Evolutionary conservation across 208 protist species (phyloP).

Genomic region (Trypanosoma brucei): DNA sequence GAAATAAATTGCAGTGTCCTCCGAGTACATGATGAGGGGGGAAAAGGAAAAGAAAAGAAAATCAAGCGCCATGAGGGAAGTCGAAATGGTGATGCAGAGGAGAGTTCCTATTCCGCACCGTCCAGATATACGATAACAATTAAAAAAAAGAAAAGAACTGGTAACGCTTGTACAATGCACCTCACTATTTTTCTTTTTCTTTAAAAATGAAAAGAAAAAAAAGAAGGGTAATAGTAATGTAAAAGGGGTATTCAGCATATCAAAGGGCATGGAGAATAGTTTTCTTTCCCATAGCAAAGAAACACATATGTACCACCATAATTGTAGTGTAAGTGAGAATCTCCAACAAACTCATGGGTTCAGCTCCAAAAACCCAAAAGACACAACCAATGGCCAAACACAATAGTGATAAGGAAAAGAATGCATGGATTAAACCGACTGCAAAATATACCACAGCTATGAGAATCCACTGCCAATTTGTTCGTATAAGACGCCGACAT

Average conservation of each 20-base stretch:
- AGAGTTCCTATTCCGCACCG: no score
- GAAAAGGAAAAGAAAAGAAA: no score
- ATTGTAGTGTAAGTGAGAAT: slow-evolving; percentile 50
- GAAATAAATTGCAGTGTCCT: no score
- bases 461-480: slow-evolving; percentile 52
- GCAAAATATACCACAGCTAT: slow-evolving; percentile 49
- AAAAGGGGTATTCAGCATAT: not conserved
- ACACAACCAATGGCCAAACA: slow-evolving; percentile 65
- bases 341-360: slow-evolving; percentile 33
- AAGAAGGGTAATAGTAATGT: no score
- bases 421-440: slow-evolving; percentile 64
- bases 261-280: slow-evolving; percentile 69
- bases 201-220: no score
- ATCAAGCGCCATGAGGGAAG: no score
- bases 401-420: slow-evolving; percentile 52
- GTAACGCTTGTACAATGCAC: no score
- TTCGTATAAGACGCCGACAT: slow-evolving; percentile 47
- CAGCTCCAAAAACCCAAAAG: slow-evolving; percentile 51
- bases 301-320: slow-evolving; percentile 62
- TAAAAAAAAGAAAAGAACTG: no score
- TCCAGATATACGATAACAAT: no score
- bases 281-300: slow-evolving; percentile 67
- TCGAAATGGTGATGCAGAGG: no score
- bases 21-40: no score
- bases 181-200: no score